Percentiles rank a stretch among this genome's conserved stretches.
phyloP scores from a whole-genome alignment of 371 early-diverging fungal species.

The Actinomortierella ambigua region DNA sequence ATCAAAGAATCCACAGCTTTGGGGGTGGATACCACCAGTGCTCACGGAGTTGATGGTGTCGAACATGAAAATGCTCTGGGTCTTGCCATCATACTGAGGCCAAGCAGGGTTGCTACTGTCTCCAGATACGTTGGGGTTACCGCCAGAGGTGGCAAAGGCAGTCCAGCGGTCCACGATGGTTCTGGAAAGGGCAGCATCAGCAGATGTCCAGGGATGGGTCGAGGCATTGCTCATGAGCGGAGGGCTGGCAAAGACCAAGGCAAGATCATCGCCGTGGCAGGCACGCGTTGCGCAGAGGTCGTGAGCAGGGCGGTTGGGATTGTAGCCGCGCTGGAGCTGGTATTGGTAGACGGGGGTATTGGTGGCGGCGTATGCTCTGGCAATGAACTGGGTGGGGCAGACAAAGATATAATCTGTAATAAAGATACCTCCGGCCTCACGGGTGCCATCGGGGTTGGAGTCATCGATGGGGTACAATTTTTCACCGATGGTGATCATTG shows the following conservation, averaged over 20 bases:
- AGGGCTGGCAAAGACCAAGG: constrained; percentile 46
- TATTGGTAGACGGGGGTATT: constrained; percentile 31
- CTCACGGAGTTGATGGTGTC: constrained; percentile 15
- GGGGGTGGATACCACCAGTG: constrained; percentile 33
- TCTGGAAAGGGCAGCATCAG: constrained; percentile 37
- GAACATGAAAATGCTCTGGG: constrained; percentile 32
- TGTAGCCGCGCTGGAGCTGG: constrained; percentile 40
- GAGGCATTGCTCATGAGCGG: constrained; percentile 32
- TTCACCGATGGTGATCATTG: constrained; percentile 36
- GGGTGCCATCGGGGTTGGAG: constrained; percentile 31
- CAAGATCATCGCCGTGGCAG: constrained; percentile 47
- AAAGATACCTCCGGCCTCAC: constrained; percentile 27
- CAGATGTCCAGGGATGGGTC: constrained; percentile 34
- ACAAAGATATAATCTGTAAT: constrained; percentile 35
- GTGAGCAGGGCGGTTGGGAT: constrained; percentile 30
- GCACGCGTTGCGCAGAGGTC: constrained; percentile 30
- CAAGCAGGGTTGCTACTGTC: constrained; percentile 37
- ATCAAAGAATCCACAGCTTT: constrained; percentile 40
- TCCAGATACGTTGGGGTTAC: constrained; percentile 38
- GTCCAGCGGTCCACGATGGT: constrained; percentile 45
- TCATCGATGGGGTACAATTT: constrained; percentile 25
- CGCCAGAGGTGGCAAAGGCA: constrained; percentile 29
- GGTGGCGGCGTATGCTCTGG: constrained; percentile 35
- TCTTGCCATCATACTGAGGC: constrained; percentile 25
- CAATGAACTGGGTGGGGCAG: constrained; percentile 44